phyloP scores from a whole-genome alignment of 31 red algal species.

The Asparagopsis taxiformis region DNA sequence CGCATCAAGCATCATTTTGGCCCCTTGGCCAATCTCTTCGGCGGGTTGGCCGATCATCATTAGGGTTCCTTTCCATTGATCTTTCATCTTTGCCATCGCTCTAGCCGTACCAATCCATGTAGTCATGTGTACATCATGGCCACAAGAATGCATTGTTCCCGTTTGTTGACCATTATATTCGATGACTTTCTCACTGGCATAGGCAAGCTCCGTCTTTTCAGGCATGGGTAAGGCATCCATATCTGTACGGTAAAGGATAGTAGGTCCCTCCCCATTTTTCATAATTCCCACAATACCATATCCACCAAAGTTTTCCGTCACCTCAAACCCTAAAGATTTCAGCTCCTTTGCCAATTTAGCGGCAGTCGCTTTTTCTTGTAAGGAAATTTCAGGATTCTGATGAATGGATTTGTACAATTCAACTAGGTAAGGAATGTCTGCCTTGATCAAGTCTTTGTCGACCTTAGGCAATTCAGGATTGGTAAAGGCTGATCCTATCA shows the following conservation, averaged over 20 bases:
- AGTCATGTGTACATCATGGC: constrained; percentile 26
- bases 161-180: too few species aligned
- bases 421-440: too few species aligned
- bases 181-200: constrained; percentile 14
- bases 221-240: constrained; percentile 21
- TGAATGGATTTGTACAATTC: constrained; percentile 7
- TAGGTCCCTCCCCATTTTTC: constrained; percentile 24
- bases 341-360: constrained; percentile 8
- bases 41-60: constrained; percentile 22
- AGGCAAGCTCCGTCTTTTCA: not conserved
- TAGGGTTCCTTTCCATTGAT: not conserved
- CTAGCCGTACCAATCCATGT: not conserved
- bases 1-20: constrained; percentile 12
- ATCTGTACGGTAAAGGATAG: constrained; percentile 7
- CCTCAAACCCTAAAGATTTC: not conserved
- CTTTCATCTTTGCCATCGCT: not conserved
- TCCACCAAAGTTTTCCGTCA: constrained; percentile 2
- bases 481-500: too few species aligned
- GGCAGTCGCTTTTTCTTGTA: not conserved
- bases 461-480: too few species aligned
- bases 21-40: constrained; percentile 13
- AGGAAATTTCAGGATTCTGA: constrained; percentile 6
- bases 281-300: constrained; percentile 17
- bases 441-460: too few species aligned
- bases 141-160: constrained; percentile 24